Percentiles rank a stretch among this genome's conserved stretches.
Evolutionary conservation across 129 eudicot genomes (phyloP).

Genomic region (Smallanthus sonchifolius): DNA sequence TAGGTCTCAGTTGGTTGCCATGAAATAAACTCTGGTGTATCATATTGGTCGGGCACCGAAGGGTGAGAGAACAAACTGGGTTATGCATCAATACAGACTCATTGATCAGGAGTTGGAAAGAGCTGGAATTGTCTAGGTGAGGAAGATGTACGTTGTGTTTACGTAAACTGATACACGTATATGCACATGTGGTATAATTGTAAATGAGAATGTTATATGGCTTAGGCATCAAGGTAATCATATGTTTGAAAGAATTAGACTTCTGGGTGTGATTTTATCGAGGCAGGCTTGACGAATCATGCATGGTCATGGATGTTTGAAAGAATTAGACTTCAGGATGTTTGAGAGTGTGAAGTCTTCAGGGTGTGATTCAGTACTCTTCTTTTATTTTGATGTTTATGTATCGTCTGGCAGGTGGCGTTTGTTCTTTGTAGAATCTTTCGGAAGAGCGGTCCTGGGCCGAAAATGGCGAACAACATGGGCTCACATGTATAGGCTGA

Average conservation of each 20-base stretch:
- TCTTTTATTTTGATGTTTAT: neutral
- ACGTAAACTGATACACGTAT: no score
- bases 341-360: neutral
- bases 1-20: constrained; percentile 59
- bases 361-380: neutral
- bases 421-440: constrained; percentile 77
- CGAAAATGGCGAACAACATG: constrained; percentile 87
- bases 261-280: neutral
- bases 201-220: neutral
- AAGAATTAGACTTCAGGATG: neutral
- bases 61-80: constrained; percentile 88
- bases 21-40: constrained; percentile 90
- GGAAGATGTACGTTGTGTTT: constrained; percentile 11
- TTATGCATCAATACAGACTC: constrained; percentile 92
- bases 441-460: constrained; percentile 89
- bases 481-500: constrained; percentile 86
- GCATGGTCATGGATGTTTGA: neutral
- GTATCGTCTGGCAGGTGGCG: constrained; percentile 53
- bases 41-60: constrained; percentile 85
- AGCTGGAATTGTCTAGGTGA: constrained; percentile 66
- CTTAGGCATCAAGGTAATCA: neutral
- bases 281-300: neutral
- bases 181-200: neutral
- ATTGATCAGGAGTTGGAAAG: constrained; percentile 64
- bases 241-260: neutral